These are phyloP conservation scores for Heritiera littoralis DNA, from an alignment of 345 rosid species.

Conservation along the genomic window DNA sequence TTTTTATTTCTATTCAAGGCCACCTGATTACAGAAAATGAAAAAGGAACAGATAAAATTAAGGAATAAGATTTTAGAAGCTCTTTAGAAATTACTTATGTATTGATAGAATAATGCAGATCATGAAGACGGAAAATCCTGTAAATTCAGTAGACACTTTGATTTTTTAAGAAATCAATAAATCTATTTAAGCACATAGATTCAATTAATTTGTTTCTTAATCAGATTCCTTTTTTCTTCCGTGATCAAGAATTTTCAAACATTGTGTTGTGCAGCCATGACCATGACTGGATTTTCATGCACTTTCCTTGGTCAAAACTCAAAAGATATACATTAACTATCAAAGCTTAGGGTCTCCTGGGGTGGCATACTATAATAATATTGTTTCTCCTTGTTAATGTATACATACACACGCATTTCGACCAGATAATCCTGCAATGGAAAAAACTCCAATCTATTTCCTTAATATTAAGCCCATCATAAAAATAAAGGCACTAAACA, in stretches of 20 bases:
- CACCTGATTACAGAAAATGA: no score
- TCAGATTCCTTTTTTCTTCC: not conserved
- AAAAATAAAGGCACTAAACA: not conserved
- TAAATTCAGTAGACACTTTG: not conserved
- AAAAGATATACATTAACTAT: not conserved
- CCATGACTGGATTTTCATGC: not conserved
- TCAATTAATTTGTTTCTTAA: not conserved
- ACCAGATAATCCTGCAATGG: not conserved
- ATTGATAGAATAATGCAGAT: no score
- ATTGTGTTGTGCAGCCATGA: not conserved
- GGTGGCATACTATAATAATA: no score
- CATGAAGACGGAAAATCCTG: not conserved
- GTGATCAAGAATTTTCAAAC: not conserved
- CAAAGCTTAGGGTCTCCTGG: no score
- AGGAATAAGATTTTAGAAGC: no score
- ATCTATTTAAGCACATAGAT: not conserved
- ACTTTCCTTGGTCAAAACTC: not conserved
- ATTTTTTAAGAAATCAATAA: conserved; percentile 9
- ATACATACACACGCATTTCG: not conserved
- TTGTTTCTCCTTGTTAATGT: not conserved
- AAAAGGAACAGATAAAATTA: no score
- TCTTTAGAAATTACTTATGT: no score
- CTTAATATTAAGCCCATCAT: conserved; percentile 12
- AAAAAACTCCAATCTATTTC: not conserved
- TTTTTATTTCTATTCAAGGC: no score